Conservation (phyloP, 2,329 filamentous ascomycete species). For the Talaromyces albobiverticillius region DNA sequence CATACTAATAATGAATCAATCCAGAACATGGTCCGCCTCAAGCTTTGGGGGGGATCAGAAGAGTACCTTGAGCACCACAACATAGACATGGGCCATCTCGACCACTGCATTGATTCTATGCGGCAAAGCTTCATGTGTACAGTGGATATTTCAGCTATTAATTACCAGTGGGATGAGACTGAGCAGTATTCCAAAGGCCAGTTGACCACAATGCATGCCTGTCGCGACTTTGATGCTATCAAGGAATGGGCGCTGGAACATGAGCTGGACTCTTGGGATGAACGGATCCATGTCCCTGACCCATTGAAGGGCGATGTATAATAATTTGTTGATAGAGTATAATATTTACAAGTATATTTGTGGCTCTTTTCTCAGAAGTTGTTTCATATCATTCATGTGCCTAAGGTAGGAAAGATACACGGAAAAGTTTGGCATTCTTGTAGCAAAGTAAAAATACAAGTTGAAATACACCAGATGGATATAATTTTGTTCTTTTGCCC, state of each 20-base stretch:
- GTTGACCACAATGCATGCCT: not conserved
- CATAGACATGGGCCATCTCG: slow-evolving; percentile 3
- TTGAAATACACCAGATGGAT: not conserved
- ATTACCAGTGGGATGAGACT: slow-evolving; percentile 1
- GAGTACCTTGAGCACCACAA: not conserved
- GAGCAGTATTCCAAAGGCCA: not conserved
- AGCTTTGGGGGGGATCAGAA: slow-evolving; percentile 5
- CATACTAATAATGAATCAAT: not conserved
- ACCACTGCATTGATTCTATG: slow-evolving; percentile 10
- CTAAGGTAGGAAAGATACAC: too few relatives aligned
- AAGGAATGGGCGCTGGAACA: slow-evolving; percentile 6
- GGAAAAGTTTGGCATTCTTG: not conserved
- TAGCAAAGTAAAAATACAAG: not conserved
- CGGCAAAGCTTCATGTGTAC: slow-evolving; percentile 9
- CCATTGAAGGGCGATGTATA: too few relatives aligned
- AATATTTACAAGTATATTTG: too few relatives aligned
- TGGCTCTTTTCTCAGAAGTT: too few relatives aligned
- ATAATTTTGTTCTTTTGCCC: not conserved
- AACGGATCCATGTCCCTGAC: not conserved
- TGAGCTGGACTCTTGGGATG: not conserved
- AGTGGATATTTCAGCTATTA: slow-evolving; percentile 1
- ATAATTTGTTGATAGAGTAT: too few relatives aligned
- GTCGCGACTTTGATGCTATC: slow-evolving; percentile 8
- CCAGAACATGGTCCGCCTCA: slow-evolving; percentile 8
- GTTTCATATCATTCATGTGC: too few relatives aligned